Conservation (phyloP, 2,329 filamentous ascomycete species). For the Pseudogymnoascus sp. region DNA sequence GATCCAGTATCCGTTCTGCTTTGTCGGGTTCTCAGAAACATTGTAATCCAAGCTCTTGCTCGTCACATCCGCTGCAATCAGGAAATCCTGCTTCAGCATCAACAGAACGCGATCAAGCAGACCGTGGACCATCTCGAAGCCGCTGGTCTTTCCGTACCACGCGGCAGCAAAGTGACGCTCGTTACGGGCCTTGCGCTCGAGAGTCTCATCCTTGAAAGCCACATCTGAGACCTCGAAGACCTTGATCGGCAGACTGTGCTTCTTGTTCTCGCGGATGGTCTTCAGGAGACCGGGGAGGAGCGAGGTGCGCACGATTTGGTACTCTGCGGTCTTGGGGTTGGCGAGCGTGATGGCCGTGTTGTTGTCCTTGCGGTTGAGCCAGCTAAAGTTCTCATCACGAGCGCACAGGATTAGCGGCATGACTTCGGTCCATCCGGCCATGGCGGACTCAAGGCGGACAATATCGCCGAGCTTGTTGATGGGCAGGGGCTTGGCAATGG, state of each 20-base stretch:
- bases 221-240: slow-evolving; percentile 90
- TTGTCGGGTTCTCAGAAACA: slow-evolving; percentile 47
- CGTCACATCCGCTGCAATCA: slow-evolving; percentile 61
- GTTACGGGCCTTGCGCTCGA: slow-evolving; percentile 84
- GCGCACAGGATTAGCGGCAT: slow-evolving; percentile 95
- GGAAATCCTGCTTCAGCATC: slow-evolving; percentile 81
- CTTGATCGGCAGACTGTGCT: slow-evolving; percentile 80
- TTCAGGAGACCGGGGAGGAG: slow-evolving; percentile 84
- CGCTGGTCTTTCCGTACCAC: slow-evolving; percentile 88
- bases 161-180: slow-evolving; percentile 94
- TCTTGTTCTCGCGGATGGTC: slow-evolving; percentile 89
- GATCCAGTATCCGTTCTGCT: slow-evolving; percentile 82
- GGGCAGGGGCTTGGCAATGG: slow-evolving; percentile 76
- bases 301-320: slow-evolving; percentile 85
- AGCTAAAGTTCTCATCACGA: slow-evolving; percentile 95
- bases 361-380: slow-evolving; percentile 86
- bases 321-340: slow-evolving; percentile 89
- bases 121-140: slow-evolving; percentile 94
- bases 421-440: slow-evolving; percentile 94
- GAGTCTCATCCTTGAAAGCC: slow-evolving; percentile 75
- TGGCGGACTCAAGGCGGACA: slow-evolving; percentile 78
- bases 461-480: slow-evolving; percentile 96
- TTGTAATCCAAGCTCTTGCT: slow-evolving; percentile 47
- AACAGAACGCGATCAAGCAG: slow-evolving; percentile 85
- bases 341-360: slow-evolving; percentile 79